Evolutionary conservation across 768 basidiomycete species (phyloP).

Genomic region (Mycena alexandri): DNA sequence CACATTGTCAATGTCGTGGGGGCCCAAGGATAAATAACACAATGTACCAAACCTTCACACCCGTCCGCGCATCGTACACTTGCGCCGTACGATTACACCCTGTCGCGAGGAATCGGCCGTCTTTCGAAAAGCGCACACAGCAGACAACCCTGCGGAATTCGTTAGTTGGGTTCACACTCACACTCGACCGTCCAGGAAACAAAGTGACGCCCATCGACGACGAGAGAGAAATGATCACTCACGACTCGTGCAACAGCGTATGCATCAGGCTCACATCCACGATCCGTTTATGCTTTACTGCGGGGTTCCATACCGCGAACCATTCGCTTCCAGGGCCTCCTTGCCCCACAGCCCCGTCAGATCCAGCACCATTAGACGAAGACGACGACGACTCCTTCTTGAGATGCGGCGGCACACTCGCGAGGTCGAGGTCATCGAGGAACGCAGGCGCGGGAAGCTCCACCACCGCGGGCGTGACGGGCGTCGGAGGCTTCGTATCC

Average conservation of each 20-base stretch:
- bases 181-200: too few relatives aligned
- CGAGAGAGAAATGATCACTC: conserved; percentile 33
- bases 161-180: too few relatives aligned
- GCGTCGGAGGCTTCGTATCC: conserved; percentile 42
- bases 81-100: conserved; percentile 87
- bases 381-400: conserved; percentile 55
- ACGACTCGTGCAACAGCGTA: conserved; percentile 82
- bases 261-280: conserved; percentile 77
- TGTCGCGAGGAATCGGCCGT: conserved; percentile 83
- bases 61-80: conserved; percentile 85
- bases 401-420: conserved; percentile 54
- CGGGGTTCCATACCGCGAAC: conserved; percentile 79
- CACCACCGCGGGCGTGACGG: conserved; percentile 40
- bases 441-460: conserved; percentile 49
- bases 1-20: conserved; percentile 44
- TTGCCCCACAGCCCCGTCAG: too few relatives aligned
- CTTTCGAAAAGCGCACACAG: conserved; percentile 85
- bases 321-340: conserved; percentile 66
- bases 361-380: conserved; percentile 1
- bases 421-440: conserved; percentile 53
- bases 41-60: conserved; percentile 74
- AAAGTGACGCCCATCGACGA: neutral
- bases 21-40: conserved; percentile 63
- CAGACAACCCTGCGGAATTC: conserved; percentile 52
- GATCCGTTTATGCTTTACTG: conserved; percentile 64